These are phyloP conservation scores for Lablab purpureus DNA, from an alignment of 306 rosid genomes.

Conservation along the genomic window DNA sequence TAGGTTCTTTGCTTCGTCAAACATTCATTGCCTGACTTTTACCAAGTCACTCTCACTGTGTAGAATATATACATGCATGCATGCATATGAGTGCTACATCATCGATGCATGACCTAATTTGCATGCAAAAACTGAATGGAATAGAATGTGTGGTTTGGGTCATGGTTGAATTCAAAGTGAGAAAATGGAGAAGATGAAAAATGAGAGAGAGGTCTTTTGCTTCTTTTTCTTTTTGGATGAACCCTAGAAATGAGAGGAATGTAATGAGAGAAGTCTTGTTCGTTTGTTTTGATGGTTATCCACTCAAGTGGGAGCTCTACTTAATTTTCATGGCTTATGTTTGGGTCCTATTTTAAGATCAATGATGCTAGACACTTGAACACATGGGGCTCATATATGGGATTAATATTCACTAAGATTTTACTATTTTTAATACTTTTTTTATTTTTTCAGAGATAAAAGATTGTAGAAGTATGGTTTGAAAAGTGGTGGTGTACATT, in stretches of 20 bases:
- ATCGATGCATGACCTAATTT: slow-evolving; percentile 2
- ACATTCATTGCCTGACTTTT: not conserved
- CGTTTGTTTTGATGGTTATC: slow-evolving; percentile 46
- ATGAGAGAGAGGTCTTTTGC: not conserved
- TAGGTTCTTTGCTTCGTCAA: slow-evolving; percentile 5
- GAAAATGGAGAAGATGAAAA: slow-evolving; percentile 18
- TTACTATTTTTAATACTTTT: no score
- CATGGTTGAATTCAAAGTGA: slow-evolving; percentile 21
- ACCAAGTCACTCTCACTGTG: not conserved
- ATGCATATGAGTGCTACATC: slow-evolving; percentile 37
- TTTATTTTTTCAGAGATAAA: no score
- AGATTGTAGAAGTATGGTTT: no score
- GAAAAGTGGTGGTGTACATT: no score
- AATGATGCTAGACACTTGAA: slow-evolving; percentile 8
- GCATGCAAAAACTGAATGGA: slow-evolving; percentile 11
- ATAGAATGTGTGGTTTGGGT: not conserved
- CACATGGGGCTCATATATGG: slow-evolving; percentile 14
- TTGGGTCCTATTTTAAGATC: slow-evolving; percentile 45
- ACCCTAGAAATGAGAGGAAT: not conserved
- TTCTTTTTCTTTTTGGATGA: not conserved
- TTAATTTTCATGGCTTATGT: slow-evolving; percentile 44
- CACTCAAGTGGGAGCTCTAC: slow-evolving; percentile 43
- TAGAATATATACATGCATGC: not conserved
- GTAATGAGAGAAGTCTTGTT: slow-evolving; percentile 35
- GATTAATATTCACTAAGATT: slow-evolving; percentile 1